Conservation (phyloP, 2,329 filamentous ascomycete genomes). For the Fusarium palustre region DNA sequence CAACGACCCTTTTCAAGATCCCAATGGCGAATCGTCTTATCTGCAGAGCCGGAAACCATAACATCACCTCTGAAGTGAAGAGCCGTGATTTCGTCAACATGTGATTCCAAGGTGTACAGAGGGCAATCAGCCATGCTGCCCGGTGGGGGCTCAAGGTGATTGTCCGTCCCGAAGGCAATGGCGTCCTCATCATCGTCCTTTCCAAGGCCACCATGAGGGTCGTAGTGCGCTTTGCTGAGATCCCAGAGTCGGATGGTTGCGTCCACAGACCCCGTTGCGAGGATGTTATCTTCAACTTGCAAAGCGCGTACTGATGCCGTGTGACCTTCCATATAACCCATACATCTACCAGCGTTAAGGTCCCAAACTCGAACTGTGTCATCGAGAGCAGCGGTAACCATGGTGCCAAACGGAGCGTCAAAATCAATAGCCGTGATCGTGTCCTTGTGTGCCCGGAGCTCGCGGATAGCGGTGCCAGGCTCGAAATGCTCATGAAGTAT, state of each 20-base stretch:
- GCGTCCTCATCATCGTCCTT: constrained; percentile 73
- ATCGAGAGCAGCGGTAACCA: constrained; percentile 92
- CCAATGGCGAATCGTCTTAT: constrained; percentile 98
- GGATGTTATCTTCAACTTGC: constrained; percentile 94
- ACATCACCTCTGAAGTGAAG: constrained; percentile 90
- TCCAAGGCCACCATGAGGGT: constrained; percentile 73
- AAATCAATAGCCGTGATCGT: constrained; percentile 92
- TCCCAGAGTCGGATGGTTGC: constrained; percentile 97
- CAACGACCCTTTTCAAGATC: constrained; percentile 97
- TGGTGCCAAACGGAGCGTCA: constrained; percentile 94
- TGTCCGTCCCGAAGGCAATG: constrained; percentile 78
- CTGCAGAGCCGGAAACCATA: constrained; percentile 92
- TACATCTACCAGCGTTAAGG: constrained; percentile 90
- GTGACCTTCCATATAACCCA: constrained; percentile 92
- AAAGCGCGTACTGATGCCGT: constrained; percentile 91
- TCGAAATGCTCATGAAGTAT: constrained; percentile 96
- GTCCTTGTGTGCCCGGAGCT: constrained; percentile 90
- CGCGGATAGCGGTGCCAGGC: constrained; percentile 86
- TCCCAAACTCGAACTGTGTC: constrained; percentile 98
- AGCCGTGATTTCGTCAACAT: constrained; percentile 94
- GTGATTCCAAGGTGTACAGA: constrained; percentile 87
- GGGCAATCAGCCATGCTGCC: constrained; percentile 91
- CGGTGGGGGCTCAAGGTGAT: constrained; percentile 75
- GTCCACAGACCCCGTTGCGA: constrained; percentile 94
- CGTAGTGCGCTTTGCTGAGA: constrained; percentile 86